Conservation (phyloP, 331 rosid species). For the Quercus lobata region DNA sequence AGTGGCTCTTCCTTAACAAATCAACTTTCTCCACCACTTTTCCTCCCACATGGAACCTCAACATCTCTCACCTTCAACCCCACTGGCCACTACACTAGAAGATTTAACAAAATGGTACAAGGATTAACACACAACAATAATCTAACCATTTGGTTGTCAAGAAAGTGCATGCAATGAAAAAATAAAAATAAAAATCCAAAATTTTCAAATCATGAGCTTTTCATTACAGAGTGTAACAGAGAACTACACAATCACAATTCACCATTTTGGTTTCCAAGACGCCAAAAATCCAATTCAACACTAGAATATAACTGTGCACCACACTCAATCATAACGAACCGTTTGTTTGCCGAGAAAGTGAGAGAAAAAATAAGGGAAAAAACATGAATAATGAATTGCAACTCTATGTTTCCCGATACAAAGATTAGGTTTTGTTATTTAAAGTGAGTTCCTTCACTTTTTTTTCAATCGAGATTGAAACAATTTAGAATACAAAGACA, state of each 20-base stretch:
- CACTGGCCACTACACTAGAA: not conserved
- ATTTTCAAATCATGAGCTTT: not conserved
- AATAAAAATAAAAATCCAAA: not conserved
- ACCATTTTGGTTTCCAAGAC: not conserved
- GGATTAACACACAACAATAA: not conserved
- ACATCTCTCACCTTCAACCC: constrained; percentile 38
- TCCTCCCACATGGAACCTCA: constrained; percentile 78
- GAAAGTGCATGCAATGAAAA: not conserved
- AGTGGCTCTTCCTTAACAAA: constrained; percentile 60
- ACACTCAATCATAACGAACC: too few species aligned
- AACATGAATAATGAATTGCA: not conserved
- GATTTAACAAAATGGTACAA: not conserved
- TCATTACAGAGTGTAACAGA: not conserved
- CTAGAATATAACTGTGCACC: not conserved
- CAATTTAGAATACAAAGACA: not conserved
- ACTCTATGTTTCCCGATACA: not conserved
- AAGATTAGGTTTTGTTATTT: not conserved
- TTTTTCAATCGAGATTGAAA: not conserved
- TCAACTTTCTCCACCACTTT: constrained; percentile 90
- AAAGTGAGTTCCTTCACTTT: not conserved
- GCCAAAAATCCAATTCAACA: not conserved
- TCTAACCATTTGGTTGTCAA: not conserved
- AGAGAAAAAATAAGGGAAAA: not conserved
- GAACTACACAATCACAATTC: not conserved
- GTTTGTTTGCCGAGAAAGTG: not conserved